Conservation (phyloP, 164 flowering plant genomes). For the Vitis riparia region DNA sequence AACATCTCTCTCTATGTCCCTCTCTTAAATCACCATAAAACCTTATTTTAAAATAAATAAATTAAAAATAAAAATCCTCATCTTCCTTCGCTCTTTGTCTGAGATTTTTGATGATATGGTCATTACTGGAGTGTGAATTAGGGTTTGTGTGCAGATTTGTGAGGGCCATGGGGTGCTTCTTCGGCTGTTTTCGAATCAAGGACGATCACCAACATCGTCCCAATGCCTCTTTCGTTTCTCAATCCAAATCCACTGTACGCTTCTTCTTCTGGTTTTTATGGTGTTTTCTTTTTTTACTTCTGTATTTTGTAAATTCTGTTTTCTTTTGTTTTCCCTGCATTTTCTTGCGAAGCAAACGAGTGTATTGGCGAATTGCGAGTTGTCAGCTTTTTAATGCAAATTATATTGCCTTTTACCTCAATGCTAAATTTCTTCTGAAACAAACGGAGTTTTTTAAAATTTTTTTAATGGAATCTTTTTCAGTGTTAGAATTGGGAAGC, state of each 20-base stretch:
- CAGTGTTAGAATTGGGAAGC: too few relatives aligned
- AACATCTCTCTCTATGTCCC: constrained; percentile 20
- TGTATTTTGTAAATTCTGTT: background rate
- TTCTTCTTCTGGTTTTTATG: background rate
- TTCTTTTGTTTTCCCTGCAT: background rate
- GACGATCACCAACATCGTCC: constrained; percentile 28
- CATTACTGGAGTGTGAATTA: constrained; percentile 14
- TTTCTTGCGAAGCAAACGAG: background rate
- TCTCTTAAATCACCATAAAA: background rate
- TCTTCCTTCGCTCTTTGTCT: too few relatives aligned
- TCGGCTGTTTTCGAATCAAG: constrained; percentile 57
- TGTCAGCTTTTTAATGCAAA: too few relatives aligned
- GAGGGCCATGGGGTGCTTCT: constrained; percentile 62
- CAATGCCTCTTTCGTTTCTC: constrained; percentile 18
- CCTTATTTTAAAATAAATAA: background rate
- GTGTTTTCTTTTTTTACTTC: background rate
- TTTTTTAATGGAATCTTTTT: too few relatives aligned
- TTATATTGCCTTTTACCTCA: too few relatives aligned
- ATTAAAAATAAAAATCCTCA: background rate
- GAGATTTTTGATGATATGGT: constrained; percentile 21
- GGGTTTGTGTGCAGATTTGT: constrained; percentile 17
- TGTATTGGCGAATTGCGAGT: too few relatives aligned
- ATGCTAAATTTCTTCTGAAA: too few relatives aligned
- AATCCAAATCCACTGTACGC: constrained; percentile 30
- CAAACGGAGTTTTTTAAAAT: too few relatives aligned